phyloP scores from a whole-genome alignment of 805 yeast species.

The Kuraishia cidri region DNA sequence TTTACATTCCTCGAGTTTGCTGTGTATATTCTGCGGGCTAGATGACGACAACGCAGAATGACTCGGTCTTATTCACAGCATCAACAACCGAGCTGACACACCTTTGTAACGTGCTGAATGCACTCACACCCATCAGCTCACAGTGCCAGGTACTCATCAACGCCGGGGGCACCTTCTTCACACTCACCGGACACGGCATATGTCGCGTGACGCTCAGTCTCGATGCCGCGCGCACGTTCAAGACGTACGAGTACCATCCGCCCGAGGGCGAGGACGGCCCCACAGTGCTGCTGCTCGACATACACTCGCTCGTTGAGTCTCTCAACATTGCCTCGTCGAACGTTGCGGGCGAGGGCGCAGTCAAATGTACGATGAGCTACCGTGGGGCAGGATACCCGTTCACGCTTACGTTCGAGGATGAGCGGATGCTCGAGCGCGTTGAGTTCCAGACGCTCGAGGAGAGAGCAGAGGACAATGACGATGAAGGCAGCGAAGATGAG shows the following conservation, averaged over 20 bases:
- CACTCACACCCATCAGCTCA: slow-evolving; percentile 29
- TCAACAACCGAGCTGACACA: slow-evolving; percentile 36
- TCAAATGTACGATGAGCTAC: slow-evolving; percentile 42
- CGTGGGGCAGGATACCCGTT: slow-evolving; percentile 44
- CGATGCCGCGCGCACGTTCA: no score
- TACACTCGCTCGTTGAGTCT: slow-evolving; percentile 39
- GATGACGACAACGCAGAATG: background rate
- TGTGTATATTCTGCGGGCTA: no score
- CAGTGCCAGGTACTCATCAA: slow-evolving; percentile 23
- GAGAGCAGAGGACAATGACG: slow-evolving; percentile 20
- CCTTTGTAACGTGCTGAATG: slow-evolving; percentile 32
- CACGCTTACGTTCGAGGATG: slow-evolving; percentile 43
- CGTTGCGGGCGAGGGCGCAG: slow-evolving; percentile 9
- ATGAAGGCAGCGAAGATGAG: slow-evolving; percentile 9
- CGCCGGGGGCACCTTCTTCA: slow-evolving; percentile 41
- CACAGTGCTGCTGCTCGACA: slow-evolving; percentile 27
- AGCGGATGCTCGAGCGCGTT: slow-evolving; percentile 44
- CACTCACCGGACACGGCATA: slow-evolving; percentile 35
- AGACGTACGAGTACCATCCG: slow-evolving; percentile 23
- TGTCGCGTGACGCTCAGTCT: slow-evolving; percentile 26
- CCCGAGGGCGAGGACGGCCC: slow-evolving; percentile 11
- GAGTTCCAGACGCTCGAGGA: slow-evolving; percentile 35
- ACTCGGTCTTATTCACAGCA: slow-evolving; percentile 17
- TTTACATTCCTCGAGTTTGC: no score
- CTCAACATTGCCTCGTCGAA: slow-evolving; percentile 36